Evolutionary conservation across 2,329 filamentous ascomycete genomes (phyloP).

Genomic region (Rutstroemia sp.): DNA sequence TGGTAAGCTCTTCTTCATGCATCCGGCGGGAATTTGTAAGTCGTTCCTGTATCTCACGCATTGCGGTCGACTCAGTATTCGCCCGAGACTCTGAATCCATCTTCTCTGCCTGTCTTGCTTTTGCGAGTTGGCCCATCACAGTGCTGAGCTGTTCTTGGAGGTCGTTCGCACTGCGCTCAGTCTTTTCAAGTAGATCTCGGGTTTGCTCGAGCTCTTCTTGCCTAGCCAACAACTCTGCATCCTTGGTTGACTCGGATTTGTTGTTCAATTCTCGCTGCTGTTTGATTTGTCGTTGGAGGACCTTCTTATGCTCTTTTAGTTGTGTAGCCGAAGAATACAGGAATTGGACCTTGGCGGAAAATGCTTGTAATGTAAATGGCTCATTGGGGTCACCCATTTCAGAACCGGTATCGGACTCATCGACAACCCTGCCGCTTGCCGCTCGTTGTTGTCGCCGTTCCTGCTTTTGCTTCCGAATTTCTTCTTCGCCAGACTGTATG

Average conservation of each 20-base stretch:
- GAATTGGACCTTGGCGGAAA: constrained; percentile 71
- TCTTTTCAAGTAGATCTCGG: constrained; percentile 29
- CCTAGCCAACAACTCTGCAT: constrained; percentile 54
- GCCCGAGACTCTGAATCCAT: constrained; percentile 18
- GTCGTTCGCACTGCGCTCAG: constrained; percentile 27
- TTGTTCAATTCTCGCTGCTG: constrained; percentile 90
- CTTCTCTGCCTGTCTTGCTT: constrained; percentile 20
- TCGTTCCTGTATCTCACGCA: constrained; percentile 17
- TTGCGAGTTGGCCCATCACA: constrained; percentile 30
- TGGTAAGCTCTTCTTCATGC: constrained; percentile 4
- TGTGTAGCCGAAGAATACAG: constrained; percentile 70
- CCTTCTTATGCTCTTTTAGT: constrained; percentile 80
- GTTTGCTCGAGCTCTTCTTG: constrained; percentile 47
- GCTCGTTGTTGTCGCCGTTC: constrained; percentile 45
- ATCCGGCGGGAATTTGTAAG: constrained; percentile 8
- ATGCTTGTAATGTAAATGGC: constrained; percentile 65
- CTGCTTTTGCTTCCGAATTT: constrained; percentile 46
- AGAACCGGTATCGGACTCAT: constrained; percentile 55
- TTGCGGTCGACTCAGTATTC: constrained; percentile 10
- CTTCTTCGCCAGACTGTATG: constrained; percentile 42
- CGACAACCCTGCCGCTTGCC: constrained; percentile 50
- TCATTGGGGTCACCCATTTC: constrained; percentile 52
- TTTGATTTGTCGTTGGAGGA: constrained; percentile 86
- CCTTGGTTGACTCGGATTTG: constrained; percentile 70
- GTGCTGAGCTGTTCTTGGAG: constrained; percentile 27